phyloP scores from a whole-genome alignment of 225 moss, liverwort and hornwort genomes.

The Thuidium tamariscinum region DNA sequence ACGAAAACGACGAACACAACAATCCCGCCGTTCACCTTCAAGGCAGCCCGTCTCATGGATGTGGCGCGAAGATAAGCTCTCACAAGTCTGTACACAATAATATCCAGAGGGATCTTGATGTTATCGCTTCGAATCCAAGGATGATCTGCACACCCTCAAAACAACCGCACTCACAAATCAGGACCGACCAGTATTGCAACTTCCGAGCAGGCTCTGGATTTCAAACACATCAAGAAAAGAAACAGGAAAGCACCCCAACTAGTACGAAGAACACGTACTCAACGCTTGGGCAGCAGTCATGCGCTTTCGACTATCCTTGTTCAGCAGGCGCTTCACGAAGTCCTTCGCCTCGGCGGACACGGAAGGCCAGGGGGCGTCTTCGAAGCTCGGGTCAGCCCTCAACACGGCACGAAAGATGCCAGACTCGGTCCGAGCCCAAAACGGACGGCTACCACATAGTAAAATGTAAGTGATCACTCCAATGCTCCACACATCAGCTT shows the following conservation, averaged over 20 bases:
- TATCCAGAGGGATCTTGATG: conserved; percentile 86
- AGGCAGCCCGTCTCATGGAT: conserved; percentile 86
- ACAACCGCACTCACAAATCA: background rate
- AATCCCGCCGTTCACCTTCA: conserved; percentile 48
- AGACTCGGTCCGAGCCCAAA: conserved; percentile 93
- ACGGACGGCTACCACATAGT: conserved; percentile 88
- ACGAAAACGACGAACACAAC: background rate
- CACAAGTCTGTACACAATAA: conserved; percentile 98
- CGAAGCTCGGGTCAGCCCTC: conserved; percentile 89
- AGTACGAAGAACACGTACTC: conserved; percentile 23
- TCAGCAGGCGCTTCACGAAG: conserved; percentile 83
- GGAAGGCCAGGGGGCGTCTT: conserved; percentile 91
- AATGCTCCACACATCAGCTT: conserved; percentile 98
- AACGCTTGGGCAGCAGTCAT: conserved; percentile 99
- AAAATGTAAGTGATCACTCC: conserved; percentile 95
- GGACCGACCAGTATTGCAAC: background rate
- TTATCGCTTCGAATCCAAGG: conserved; percentile 89
- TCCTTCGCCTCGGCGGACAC: conserved; percentile 88
- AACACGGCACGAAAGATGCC: conserved; percentile 92
- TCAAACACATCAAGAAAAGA: background rate
- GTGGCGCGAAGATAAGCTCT: conserved; percentile 90
- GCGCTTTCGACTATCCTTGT: conserved; percentile 84
- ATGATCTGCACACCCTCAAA: conserved; percentile 48
- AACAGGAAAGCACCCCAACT: background rate
- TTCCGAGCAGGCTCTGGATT: background rate